A percentile compares a stretch with the other conserved stretches of the same genome.
Conservation (phyloP, 495 filamentous ascomycete genomes). For the Patellaria atrata region DNA sequence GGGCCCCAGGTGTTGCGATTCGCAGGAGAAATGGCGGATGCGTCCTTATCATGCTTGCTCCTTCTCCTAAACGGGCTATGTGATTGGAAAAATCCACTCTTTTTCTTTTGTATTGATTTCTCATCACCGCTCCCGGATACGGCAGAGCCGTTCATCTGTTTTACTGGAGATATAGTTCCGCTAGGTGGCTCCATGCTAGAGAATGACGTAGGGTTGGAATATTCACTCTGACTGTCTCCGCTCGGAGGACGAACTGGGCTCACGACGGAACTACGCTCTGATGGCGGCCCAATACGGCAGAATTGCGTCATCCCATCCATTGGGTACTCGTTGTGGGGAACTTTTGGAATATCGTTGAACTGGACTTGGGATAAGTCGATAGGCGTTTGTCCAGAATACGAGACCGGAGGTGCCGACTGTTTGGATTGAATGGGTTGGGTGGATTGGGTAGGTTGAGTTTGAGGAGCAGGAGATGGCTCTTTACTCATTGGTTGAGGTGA, state of each 20-base stretch:
- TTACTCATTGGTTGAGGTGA: neutral
- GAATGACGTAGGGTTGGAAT: slow-evolving; percentile 78
- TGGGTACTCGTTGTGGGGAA: slow-evolving; percentile 89
- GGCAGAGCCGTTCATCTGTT: slow-evolving; percentile 39
- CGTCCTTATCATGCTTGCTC: slow-evolving; percentile 74
- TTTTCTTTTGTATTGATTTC: slow-evolving; percentile 63
- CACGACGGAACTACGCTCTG: slow-evolving; percentile 66
- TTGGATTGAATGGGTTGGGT: neutral
- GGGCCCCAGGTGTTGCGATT: slow-evolving; percentile 51
- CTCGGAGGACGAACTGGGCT: slow-evolving; percentile 67
- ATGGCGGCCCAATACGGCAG: slow-evolving; percentile 73
- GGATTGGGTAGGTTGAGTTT: neutral
- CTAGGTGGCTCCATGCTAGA: slow-evolving; percentile 52
- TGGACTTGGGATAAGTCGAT: slow-evolving; percentile 32
- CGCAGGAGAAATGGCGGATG: slow-evolving; percentile 20
- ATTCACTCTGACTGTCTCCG: slow-evolving; percentile 81
- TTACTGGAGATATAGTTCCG: slow-evolving; percentile 53
- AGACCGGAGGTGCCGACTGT: slow-evolving; percentile 5
- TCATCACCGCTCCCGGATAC: slow-evolving; percentile 38
- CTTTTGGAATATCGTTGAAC: slow-evolving; percentile 48
- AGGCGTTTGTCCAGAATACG: no score
- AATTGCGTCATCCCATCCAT: slow-evolving; percentile 99
- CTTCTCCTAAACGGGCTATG: slow-evolving; percentile 91
- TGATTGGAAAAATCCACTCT: slow-evolving; percentile 83
- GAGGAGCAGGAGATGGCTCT: neutral